Evolutionary conservation across 2,329 filamentous ascomycete species (phyloP), one percentile per base, ranked within the genome.

Genomic region (Aspergillus neotritici): DNA sequence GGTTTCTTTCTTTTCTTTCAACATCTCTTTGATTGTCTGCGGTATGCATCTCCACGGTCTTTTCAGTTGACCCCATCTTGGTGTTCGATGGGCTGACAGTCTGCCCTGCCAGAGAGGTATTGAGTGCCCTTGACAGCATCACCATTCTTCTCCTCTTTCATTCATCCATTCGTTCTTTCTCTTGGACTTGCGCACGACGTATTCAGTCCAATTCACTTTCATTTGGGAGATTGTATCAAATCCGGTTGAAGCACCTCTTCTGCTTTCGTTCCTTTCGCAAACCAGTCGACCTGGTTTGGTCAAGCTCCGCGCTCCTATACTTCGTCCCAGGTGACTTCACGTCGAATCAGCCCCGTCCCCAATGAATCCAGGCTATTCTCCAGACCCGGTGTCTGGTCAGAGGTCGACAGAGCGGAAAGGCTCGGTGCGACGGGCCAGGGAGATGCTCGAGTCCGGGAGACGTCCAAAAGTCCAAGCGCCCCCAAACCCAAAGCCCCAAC

Each of bases 381-480:
- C 51, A 28, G 48, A 37, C 14, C 38, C 50, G 33, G 48, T 47
- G 13, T 25, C 17, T 17, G 30, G 17, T 13, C 37, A 15, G 38
- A 41, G 4, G 37, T 52, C 13, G 40, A 48, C 17, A 57, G 58
- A 37, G 21, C 21, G 2, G 6, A 54, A 59, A 41, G 64, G 64
- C 31, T 67, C 64, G 13, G 64, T 66, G 37, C 60, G 61, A 29
- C 56, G 62, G 14, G 64, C 64, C 12, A 59, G 64, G 35, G 54
- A 67, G 48, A 53, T 60, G 53, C 43, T 65, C 40, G 56, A 61
- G 47, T 56, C 58, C 25, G 64, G 63, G 16, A 49, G 57, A 37
- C 59, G 60, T 33, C 57, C 37, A 46, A 37, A 43, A 41, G 37
- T 44, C 31, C 47, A 40, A 28, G 38, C 41, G 13, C 43, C 37